Evolutionary conservation across 495 filamentous ascomycete species (phyloP), one percentile per base, ranked within the genome.

Genomic region (Penicillium tannophilum): DNA sequence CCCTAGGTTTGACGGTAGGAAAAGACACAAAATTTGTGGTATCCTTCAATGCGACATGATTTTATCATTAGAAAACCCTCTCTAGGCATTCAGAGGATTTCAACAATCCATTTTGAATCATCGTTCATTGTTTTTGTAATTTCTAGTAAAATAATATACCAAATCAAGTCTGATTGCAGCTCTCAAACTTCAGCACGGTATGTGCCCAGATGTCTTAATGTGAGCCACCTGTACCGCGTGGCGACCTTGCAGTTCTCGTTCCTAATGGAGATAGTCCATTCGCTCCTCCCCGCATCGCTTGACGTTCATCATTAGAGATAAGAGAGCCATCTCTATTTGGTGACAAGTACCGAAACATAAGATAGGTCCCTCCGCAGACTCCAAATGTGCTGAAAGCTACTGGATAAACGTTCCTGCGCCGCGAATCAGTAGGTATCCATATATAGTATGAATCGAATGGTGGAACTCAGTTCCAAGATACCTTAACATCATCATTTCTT

Each of bases 231-330:
- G 54, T 56, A 35, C 43, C 44, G 36, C 54, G 44, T 41, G 54
- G 54, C 10, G 54, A 23, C 17, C 54, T 56, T n/a, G 44, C 54
- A 42, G 54, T 41, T 8, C 30, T 47, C 2, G 54, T 56, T 20
- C 54, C 54, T 20, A 56, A 41, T 0, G 54, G 54, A 5, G 54
- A 56, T 6, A 2, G n/a, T 35, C 54, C 54, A 35, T 56, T 16
- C 8, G 45, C 35, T 14, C 54, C 54, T 35, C 54, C 54, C 35
- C 54, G 30, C 3, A 56, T 44, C 5, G 12, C 48, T 17, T 56
- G 43, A 10, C 54, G 54, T 10, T 56, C 54, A 30, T 68, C 68
- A 63, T 63, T 30, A 30, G 53, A 65, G 44, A 48, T 58, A 42
- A 41, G 31, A 36, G 56, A 67, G 20, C 44, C 47, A 35, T 46